Conservation (phyloP, 148 eudicot species). For the Suaeda aralocaspica region DNA sequence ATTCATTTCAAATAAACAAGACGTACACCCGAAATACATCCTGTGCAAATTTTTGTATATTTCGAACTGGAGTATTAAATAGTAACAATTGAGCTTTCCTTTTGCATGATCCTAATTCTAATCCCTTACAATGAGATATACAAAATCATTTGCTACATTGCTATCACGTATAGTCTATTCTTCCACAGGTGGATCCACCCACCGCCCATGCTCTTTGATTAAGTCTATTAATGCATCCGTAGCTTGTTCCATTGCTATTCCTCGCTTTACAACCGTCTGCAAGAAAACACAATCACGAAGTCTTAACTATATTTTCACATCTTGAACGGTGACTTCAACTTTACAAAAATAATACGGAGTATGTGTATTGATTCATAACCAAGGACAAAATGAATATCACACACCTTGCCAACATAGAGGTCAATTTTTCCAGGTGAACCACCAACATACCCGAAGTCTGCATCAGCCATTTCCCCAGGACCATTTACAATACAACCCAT, state of each 20-base stretch:
- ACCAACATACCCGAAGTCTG: conserved; percentile 98
- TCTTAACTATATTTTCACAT: not conserved
- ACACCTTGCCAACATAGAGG: conserved; percentile 93
- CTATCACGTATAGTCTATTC: conserved; percentile 41
- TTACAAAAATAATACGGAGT: no score
- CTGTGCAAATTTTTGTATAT: no score
- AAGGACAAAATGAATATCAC: not conserved
- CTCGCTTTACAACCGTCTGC: conserved; percentile 91
- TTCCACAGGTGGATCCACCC: conserved; percentile 88
- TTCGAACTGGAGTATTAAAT: not conserved
- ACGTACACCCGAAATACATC: no score
- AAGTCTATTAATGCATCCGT: conserved; percentile 90
- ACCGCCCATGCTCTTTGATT: conserved; percentile 89
- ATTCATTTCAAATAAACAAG: no score
- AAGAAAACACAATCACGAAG: not conserved
- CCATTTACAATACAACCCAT: conserved; percentile 99
- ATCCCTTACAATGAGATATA: not conserved
- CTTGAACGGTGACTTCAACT: not conserved
- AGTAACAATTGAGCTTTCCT: not conserved
- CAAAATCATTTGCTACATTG: conserved; percentile 3
- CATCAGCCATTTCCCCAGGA: conserved; percentile 99
- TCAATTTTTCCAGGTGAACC: conserved; percentile 99
- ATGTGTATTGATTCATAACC: not conserved
- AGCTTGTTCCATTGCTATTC: conserved; percentile 81
- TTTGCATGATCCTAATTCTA: not conserved